Evolutionary conservation across 805 yeast species (phyloP).

Genomic region (Teunomyces panamensis): DNA sequence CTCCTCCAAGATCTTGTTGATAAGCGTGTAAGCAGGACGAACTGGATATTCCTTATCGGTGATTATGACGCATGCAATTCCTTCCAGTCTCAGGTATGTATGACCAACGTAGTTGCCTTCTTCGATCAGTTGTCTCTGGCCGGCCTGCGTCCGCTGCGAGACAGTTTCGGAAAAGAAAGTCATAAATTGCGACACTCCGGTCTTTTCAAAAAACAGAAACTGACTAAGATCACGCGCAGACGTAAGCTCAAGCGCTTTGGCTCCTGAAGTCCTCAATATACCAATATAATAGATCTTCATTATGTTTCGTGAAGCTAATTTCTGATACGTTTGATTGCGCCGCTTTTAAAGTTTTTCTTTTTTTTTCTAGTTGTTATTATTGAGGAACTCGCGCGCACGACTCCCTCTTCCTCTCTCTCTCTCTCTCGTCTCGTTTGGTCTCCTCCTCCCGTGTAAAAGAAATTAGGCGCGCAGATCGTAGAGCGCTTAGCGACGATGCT

Average conservation of each 20-base stretch:
- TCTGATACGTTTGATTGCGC: not conserved
- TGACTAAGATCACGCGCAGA: slow-evolving; percentile 79
- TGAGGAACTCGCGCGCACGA: not conserved
- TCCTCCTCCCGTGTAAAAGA: no score
- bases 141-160: slow-evolving; percentile 79
- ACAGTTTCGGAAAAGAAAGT: slow-evolving; percentile 90
- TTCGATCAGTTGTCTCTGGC: slow-evolving; percentile 92
- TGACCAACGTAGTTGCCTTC: slow-evolving; percentile 91
- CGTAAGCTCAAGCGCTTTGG: slow-evolving; percentile 70
- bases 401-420: no score
- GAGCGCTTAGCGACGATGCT: not conserved
- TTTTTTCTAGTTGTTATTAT: not conserved
- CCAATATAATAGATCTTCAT: slow-evolving; percentile 96
- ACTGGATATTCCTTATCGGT: slow-evolving; percentile 96
- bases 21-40: slow-evolving; percentile 90
- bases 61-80: slow-evolving; percentile 85
- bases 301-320: not conserved
- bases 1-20: slow-evolving; percentile 89
- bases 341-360: not conserved
- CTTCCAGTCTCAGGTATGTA: slow-evolving; percentile 86
- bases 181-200: slow-evolving; percentile 86
- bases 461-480: not conserved
- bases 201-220: slow-evolving; percentile 86
- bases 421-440: not conserved
- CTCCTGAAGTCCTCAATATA: slow-evolving; percentile 62